phyloP scores from a whole-genome alignment of 2,329 filamentous ascomycete species.

The Sclerotiophoma versabilis region DNA sequence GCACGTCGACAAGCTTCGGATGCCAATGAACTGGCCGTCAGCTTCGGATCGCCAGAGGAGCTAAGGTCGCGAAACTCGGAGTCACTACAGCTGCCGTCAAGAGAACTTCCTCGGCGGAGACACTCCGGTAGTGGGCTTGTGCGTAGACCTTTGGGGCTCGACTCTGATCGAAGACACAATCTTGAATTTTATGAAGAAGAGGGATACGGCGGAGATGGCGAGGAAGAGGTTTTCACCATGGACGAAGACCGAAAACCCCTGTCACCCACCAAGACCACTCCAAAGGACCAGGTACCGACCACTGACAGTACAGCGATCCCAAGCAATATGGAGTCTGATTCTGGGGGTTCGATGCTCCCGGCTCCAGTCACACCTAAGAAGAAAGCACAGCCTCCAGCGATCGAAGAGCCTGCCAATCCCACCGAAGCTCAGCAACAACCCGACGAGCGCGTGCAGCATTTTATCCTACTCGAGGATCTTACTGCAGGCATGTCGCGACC shows the following conservation, averaged over 20 bases:
- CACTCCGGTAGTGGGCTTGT: slow-evolving; percentile 88
- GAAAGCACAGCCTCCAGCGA: slow-evolving; percentile 6
- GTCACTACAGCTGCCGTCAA: slow-evolving; percentile 40
- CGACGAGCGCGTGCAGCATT: slow-evolving; percentile 82
- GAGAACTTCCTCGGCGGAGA: slow-evolving; percentile 62
- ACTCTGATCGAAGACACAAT: slow-evolving; percentile 69
- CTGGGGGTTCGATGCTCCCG: slow-evolving; percentile 42
- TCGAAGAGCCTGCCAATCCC: slow-evolving; percentile 49
- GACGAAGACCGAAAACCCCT: slow-evolving; percentile 56
- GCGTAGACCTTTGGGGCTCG: slow-evolving; percentile 73
- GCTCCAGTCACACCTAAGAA: slow-evolving; percentile 36
- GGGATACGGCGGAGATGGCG: slow-evolving; percentile 80
- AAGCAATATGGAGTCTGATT: slow-evolving; percentile 2
- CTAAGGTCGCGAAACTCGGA: slow-evolving; percentile 11
- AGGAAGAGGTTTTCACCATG: slow-evolving; percentile 74
- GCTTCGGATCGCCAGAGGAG: slow-evolving; percentile 20
- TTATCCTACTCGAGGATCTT: slow-evolving; percentile 90
- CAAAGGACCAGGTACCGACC: slow-evolving; percentile 9
- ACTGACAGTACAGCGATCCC: background rate
- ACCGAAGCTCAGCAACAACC: slow-evolving; percentile 55
- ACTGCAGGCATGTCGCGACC: slow-evolving; percentile 96
- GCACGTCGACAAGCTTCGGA: slow-evolving; percentile 44
- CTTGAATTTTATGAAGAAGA: slow-evolving; percentile 93
- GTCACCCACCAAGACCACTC: slow-evolving; percentile 13
- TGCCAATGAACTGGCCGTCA: slow-evolving; percentile 20